Evolutionary conservation across 1,284 basidiomycete species (phyloP).

Genomic region (Schizophyllum commune): DNA sequence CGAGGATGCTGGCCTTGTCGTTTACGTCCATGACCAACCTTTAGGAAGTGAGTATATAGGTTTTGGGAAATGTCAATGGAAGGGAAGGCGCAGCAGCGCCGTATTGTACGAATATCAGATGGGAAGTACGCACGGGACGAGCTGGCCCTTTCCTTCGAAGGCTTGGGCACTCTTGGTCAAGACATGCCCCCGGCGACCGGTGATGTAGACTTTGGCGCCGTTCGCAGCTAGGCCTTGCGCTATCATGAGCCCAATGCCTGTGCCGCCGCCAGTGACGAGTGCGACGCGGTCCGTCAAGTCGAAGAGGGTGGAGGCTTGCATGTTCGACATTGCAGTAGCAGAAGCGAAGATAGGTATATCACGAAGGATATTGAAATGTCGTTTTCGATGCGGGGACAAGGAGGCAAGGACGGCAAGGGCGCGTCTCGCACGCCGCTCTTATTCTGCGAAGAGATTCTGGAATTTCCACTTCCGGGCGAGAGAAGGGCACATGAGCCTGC

Average conservation of each 20-base stretch:
- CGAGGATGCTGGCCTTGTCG: slow-evolving; percentile 6
- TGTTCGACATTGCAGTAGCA: no score
- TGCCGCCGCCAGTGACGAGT: slow-evolving; percentile 6
- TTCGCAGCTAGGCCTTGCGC: slow-evolving; percentile 32
- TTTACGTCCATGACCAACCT: slow-evolving; percentile 6
- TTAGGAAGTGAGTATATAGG: not conserved
- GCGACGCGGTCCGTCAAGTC: not conserved
- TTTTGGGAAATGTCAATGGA: no score
- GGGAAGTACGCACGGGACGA: not conserved
- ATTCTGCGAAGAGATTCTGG: no score
- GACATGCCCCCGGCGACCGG: slow-evolving; percentile 20
- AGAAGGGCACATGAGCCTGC: no score
- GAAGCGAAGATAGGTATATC: no score
- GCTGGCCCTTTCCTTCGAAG: slow-evolving; percentile 2
- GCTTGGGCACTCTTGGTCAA: slow-evolving; percentile 16
- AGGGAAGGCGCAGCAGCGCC: slow-evolving; percentile 3
- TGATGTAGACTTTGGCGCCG: slow-evolving; percentile 38
- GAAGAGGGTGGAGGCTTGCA: not conserved
- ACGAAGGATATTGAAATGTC: no score
- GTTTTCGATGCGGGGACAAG: no score
- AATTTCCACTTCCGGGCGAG: no score
- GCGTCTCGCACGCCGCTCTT: no score
- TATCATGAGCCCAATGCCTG: slow-evolving; percentile 29
- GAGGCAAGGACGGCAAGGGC: no score
- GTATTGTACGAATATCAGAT: not conserved